Evolutionary conservation across 371 early-diverging fungal genomes (phyloP), one percentile per base, ranked within the genome.

Genomic region (Phascolomyces articulosus): DNA sequence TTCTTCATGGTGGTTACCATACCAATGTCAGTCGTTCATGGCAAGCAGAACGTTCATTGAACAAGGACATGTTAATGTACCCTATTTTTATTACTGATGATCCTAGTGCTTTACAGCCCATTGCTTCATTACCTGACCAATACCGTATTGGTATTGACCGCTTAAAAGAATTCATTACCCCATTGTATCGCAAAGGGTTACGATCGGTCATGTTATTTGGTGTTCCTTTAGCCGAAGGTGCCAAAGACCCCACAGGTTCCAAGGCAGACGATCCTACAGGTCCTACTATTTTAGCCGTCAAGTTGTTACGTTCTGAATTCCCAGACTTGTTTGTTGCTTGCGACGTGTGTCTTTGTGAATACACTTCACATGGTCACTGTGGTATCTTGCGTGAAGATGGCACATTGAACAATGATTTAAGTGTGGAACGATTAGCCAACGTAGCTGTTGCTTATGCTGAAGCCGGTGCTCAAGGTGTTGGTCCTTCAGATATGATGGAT

Each of bases 401-500:
- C 24, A 87, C 89, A 13, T 82, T 98, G 41, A 78, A 97, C 77
- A 96, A 97, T 79, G 75, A 74, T 4, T 79, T 82, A 11, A 90
- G 90, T 48, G 89, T 95, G 59, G 73, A 89, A 57, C 87, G 97
- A 21, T 60, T 98, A 41, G 95, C 95, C 1, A 86, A 95, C 58
- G 93, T 97, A 0, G 88, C 96, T 9, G 79, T 95, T 31, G 85
- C 83, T 48, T 97, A 96, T 77, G 97, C 96, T 15, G 78, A 89
- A 38, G 96, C 96, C 0, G 95, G 93, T 24, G 87, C 87, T 47
- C 94, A 97, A 38, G 85, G 94, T 62, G 89, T 98, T 6, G 93
- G 96, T 2, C 98, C 98, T 7, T 93, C 93, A 6, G 98, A 98
- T 71, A 98, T 98, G 98, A 97, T 96, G 97, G 98, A 97, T 64